Conservation (phyloP, 2,329 filamentous ascomycete genomes). For the Tolypocladium endophyticum region DNA sequence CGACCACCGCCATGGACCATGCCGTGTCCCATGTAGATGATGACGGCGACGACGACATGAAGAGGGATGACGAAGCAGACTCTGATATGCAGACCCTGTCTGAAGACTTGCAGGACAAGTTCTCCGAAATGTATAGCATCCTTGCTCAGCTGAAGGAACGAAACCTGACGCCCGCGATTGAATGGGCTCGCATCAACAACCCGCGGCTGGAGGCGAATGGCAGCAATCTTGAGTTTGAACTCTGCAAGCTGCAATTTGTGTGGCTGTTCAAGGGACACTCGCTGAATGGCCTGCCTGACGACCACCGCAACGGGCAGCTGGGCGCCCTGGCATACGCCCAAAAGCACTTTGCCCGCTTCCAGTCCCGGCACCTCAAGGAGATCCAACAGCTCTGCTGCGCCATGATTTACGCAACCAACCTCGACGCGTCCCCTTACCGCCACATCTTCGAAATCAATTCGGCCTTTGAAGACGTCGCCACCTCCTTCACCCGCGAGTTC, state of each 20-base stretch:
- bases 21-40: constrained; percentile 14
- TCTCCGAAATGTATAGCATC: constrained; percentile 84
- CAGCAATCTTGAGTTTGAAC: constrained; percentile 90
- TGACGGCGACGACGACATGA: constrained; percentile 22
- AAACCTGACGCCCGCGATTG: constrained; percentile 74
- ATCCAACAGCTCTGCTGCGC: constrained; percentile 74
- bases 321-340: constrained; percentile 69
- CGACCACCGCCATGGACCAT: constrained; percentile 5
- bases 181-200: constrained; percentile 70
- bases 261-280: constrained; percentile 65
- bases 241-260: constrained; percentile 81
- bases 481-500: constrained; percentile 89
- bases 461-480: constrained; percentile 72
- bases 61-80: constrained; percentile 12
- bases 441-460: constrained; percentile 63
- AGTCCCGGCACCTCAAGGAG: constrained; percentile 63
- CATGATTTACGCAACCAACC: constrained; percentile 67
- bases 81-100: constrained; percentile 16
- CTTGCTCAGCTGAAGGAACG: constrained; percentile 64
- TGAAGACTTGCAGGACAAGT: constrained; percentile 62
- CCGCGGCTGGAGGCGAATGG: constrained; percentile 65
- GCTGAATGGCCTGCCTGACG: constrained; percentile 44
- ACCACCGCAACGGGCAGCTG: constrained; percentile 41
- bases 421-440: constrained; percentile 68
- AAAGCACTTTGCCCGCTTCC: constrained; percentile 63